These are phyloP conservation scores for Rhinocladiella mackenziei DNA, from an alignment of 2,329 filamentous ascomycete genomes.

Conservation along the genomic window DNA sequence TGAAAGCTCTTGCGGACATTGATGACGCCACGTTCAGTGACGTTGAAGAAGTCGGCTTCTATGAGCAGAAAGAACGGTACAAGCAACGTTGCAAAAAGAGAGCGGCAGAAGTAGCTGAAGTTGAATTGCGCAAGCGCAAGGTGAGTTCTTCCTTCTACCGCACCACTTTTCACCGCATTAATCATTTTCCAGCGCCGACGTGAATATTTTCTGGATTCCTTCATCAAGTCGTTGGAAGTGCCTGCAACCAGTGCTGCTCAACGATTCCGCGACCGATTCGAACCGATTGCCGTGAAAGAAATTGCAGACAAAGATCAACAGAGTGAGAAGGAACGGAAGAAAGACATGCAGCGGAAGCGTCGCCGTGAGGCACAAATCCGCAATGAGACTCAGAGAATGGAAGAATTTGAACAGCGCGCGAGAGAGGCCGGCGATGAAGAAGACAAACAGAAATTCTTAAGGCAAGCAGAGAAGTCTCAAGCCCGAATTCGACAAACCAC, in stretches of 20 bases:
- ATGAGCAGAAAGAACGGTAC: slow-evolving; percentile 52
- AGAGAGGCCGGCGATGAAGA: slow-evolving; percentile 74
- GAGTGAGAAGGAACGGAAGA: slow-evolving; percentile 97
- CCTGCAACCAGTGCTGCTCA: slow-evolving; percentile 69
- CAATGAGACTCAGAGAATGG: slow-evolving; percentile 79
- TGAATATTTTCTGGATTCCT: slow-evolving; percentile 52
- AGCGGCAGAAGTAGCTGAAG: slow-evolving; percentile 59
- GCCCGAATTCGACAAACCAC: slow-evolving; percentile 92
- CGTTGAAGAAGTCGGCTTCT: slow-evolving; percentile 51
- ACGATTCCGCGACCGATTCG: slow-evolving; percentile 72
- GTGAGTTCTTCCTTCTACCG: slow-evolving; percentile 39
- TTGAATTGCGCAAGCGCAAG: slow-evolving; percentile 61
- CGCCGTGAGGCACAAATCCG: slow-evolving; percentile 91
- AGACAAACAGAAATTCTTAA: slow-evolving; percentile 73
- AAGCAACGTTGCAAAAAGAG: slow-evolving; percentile 60
- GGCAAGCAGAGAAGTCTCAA: slow-evolving; percentile 82
- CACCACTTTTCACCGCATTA: not conserved
- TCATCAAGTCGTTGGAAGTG: slow-evolving; percentile 57
- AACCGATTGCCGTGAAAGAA: slow-evolving; percentile 74
- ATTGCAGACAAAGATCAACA: slow-evolving; percentile 86
- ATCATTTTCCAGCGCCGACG: slow-evolving; percentile 52
- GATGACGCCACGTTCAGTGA: slow-evolving; percentile 57
- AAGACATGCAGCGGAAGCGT: slow-evolving; percentile 98
- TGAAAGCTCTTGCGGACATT: slow-evolving; percentile 59
- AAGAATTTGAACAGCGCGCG: slow-evolving; percentile 72